Evolutionary conservation across 169 alveolate species (phyloP).

Genomic region (Babesia ovata): DNA sequence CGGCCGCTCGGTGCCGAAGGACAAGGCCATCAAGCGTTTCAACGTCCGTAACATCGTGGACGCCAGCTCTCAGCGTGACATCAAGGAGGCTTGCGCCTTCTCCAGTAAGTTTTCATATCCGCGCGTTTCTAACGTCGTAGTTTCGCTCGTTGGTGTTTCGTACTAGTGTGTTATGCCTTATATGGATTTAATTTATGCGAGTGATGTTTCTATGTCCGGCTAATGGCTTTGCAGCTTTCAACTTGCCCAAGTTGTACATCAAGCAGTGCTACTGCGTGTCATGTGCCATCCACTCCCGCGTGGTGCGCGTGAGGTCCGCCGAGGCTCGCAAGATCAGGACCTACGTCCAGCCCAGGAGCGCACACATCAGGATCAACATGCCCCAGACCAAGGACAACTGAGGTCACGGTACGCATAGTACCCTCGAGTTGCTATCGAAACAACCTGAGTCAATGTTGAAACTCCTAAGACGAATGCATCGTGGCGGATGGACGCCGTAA

Average conservation of each 20-base stretch:
- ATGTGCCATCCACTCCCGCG: constrained; percentile 99
- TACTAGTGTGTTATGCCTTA: background rate
- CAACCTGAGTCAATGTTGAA: constrained; percentile 51
- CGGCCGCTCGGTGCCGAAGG: constrained; percentile 97
- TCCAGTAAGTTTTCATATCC: constrained; percentile 53
- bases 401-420: constrained; percentile 58
- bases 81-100: constrained; percentile 94
- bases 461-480: background rate
- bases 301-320: constrained; percentile 93
- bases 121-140: background rate
- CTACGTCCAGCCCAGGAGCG: constrained; percentile 53
- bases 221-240: constrained; percentile 70
- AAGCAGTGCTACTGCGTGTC: constrained; percentile 99
- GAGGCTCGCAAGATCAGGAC: constrained; percentile 85
- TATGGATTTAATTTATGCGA: background rate
- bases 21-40: constrained; percentile 98
- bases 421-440: constrained; percentile 62
- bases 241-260: constrained; percentile 97
- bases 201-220: constrained; percentile 1
- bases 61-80: constrained; percentile 97
- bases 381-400: constrained; percentile 64
- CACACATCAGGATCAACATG: constrained; percentile 59
- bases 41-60: constrained; percentile 98
- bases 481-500: no score
- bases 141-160: background rate